These are phyloP conservation scores for Kwoniella shivajii DNA, from an alignment of 1,284 basidiomycete species.

Conservation along the genomic window DNA sequence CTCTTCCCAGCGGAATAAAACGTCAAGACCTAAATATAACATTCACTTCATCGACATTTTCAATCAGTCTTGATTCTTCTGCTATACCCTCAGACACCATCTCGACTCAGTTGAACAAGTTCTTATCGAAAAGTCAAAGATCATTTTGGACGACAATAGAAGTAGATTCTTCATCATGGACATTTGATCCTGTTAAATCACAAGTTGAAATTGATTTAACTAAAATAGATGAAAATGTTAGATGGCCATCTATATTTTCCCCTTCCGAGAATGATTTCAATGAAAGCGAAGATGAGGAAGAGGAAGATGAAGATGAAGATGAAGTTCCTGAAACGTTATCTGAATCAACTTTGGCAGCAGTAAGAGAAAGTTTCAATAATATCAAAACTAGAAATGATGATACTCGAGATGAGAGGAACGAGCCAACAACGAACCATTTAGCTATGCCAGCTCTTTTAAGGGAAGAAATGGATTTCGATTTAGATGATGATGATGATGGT, in stretches of 20 bases:
- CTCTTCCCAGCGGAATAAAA: conserved; percentile 69
- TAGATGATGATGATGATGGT: conserved; percentile 53
- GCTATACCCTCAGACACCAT: conserved; percentile 22
- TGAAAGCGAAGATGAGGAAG: conserved; percentile 49
- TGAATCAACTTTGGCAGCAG: conserved; percentile 73
- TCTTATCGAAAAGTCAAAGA: conserved; percentile 58
- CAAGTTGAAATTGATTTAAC: conserved; percentile 80
- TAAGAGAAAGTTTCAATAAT: conserved; percentile 63
- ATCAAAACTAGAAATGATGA: conserved; percentile 31
- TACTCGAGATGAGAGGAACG: conserved; percentile 16
- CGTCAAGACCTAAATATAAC: conserved; percentile 67
- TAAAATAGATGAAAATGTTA: conserved; percentile 74
- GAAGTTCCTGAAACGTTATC: conserved; percentile 89
- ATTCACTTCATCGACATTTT: conserved; percentile 68
- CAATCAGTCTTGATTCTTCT: conserved; percentile 56
- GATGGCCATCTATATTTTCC: conserved; percentile 81
- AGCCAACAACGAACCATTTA: conserved; percentile 35
- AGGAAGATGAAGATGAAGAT: conserved; percentile 56
- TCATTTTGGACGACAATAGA: conserved; percentile 75
- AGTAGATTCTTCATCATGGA: conserved; percentile 76
- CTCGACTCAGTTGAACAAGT: conserved; percentile 63
- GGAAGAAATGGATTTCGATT: conserved; percentile 55
- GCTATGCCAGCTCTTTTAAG: conserved; percentile 48
- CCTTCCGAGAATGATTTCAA: conserved; percentile 28
- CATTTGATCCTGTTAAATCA: conserved; percentile 73